These are phyloP conservation scores for Luvunga scandens DNA, from an alignment of 345 rosid species.

Conservation along the genomic window DNA sequence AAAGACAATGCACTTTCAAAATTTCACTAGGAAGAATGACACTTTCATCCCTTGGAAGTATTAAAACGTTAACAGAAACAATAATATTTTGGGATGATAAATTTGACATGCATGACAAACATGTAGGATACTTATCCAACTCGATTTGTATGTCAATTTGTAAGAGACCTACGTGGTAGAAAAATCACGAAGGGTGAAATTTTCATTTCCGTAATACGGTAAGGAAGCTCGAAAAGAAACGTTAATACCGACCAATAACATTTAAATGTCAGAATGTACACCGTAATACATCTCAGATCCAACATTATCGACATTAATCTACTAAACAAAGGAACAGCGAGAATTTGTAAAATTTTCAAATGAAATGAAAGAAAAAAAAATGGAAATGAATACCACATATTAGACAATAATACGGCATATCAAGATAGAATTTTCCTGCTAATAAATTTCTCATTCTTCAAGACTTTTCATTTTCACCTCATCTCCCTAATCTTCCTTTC, in stretches of 20 bases:
- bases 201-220: not conserved
- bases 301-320: slow-evolving; percentile 28
- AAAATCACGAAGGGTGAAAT: too few species aligned
- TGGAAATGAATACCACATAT: slow-evolving; percentile 13
- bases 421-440: not conserved
- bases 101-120: too few species aligned
- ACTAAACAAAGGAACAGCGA: slow-evolving; percentile 18
- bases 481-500: slow-evolving; percentile 62
- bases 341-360: slow-evolving; percentile 1
- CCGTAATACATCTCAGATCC: slow-evolving; percentile 28
- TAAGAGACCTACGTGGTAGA: too few species aligned
- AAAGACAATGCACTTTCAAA: slow-evolving; percentile 5
- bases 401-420: slow-evolving; percentile 18
- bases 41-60: not conserved
- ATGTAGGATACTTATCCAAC: too few species aligned
- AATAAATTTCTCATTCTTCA: not conserved
- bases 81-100: not conserved
- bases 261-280: slow-evolving; percentile 37
- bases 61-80: not conserved
- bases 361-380: slow-evolving; percentile 8
- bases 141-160: too few species aligned
- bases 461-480: not conserved
- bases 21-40: not conserved
- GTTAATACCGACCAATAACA: slow-evolving; percentile 7
- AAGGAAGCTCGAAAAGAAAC: not conserved